These are phyloP conservation scores for Penicillium sp. DNA, from an alignment of 2,329 filamentous ascomycete species.

Conservation along the genomic window DNA sequence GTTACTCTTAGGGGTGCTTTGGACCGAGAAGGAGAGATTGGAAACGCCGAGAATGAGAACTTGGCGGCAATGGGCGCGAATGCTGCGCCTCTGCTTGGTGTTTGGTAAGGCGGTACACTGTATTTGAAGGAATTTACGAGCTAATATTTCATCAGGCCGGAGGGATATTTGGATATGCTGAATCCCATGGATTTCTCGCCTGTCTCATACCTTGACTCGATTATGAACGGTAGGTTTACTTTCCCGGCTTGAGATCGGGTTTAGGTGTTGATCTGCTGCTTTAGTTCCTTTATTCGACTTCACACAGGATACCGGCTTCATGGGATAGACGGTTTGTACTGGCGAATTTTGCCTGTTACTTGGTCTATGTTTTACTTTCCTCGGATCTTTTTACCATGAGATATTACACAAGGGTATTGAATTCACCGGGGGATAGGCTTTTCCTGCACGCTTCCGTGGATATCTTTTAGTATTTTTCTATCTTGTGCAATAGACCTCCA, in stretches of 20 bases:
- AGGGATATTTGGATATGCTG: constrained; percentile 23
- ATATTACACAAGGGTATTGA: no score
- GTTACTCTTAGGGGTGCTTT: constrained; percentile 32
- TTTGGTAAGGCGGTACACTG: constrained; percentile 19
- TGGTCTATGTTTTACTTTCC: no score
- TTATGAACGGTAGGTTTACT: constrained; percentile 37
- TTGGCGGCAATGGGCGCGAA: constrained; percentile 2
- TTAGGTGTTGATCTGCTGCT: neutral
- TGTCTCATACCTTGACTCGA: constrained; percentile 37
- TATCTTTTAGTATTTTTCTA: no score
- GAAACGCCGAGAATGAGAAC: constrained; percentile 7
- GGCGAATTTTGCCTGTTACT: no score
- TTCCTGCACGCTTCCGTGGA: no score
- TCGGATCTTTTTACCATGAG: neutral
- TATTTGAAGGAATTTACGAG: neutral
- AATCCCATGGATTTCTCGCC: constrained; percentile 33
- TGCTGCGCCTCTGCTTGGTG: constrained; percentile 1
- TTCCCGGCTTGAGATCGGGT: neutral
- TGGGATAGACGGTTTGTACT: neutral
- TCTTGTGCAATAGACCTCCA: no score
- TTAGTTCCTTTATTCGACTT: constrained; percentile 35
- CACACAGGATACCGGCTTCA: constrained; percentile 25
- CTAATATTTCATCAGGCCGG: constrained; percentile 12
- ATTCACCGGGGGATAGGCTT: no score
- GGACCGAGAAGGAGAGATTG: constrained; percentile 21